Conservation (phyloP, 148 eudicot genomes). For the Dianthus caryophyllus region DNA sequence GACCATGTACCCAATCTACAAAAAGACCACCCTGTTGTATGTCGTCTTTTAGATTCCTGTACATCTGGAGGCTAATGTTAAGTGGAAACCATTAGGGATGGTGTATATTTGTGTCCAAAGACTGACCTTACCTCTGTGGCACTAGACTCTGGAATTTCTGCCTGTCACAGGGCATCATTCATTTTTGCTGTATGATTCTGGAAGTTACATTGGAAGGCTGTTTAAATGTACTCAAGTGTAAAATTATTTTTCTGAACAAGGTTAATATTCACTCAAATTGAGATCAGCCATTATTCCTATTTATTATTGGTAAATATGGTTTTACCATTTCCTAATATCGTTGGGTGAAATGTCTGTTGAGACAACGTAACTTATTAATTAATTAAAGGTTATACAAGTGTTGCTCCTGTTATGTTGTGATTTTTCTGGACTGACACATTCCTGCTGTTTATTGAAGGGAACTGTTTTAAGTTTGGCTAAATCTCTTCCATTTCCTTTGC, state of each 20-base stretch:
- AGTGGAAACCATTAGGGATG: neutral
- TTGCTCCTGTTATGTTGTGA: neutral
- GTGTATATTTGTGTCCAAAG: neutral
- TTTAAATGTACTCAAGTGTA: neutral
- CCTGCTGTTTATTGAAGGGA: constrained; percentile 46
- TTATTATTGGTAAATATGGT: neutral
- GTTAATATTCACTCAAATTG: constrained; percentile 4
- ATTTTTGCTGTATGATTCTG: neutral
- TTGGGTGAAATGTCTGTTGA: neutral
- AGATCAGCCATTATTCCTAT: neutral
- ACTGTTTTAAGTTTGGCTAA: constrained; percentile 66
- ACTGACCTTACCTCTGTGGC: neutral
- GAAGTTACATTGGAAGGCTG: constrained; percentile 1
- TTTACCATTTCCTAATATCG: neutral
- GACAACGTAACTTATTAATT: neutral
- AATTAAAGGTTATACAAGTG: too few species aligned
- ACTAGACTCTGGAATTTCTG: neutral
- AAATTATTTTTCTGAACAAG: neutral
- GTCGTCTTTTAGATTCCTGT: neutral
- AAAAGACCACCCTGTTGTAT: too few species aligned
- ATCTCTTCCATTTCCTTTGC: constrained; percentile 85
- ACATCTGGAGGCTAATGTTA: neutral
- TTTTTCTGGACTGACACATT: constrained; percentile 11
- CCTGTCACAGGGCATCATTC: neutral
- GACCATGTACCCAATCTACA: too few species aligned